These are phyloP conservation scores for Tephrocybe sp. DNA, from an alignment of 768 basidiomycete genomes.

Conservation along the genomic window DNA sequence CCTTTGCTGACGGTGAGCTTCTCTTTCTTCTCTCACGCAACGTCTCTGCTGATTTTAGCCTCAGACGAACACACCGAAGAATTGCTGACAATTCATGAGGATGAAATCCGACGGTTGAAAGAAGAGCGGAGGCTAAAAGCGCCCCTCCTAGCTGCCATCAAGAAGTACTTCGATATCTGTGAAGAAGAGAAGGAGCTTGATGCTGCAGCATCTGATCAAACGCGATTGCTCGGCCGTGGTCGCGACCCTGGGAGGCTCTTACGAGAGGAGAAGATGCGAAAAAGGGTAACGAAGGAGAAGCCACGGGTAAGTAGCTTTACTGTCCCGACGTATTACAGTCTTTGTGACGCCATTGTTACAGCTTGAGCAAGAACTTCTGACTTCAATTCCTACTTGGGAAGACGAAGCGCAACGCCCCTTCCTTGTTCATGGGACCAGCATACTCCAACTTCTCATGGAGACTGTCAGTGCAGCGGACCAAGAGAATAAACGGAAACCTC, in stretches of 20 bases:
- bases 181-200: conserved; percentile 88
- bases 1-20: conserved; percentile 74
- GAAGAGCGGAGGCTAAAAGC: conserved; percentile 80
- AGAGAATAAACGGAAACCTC: conserved; percentile 67
- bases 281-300: conserved; percentile 88
- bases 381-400: conserved; percentile 85
- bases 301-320: conserved; percentile 72
- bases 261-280: conserved; percentile 96
- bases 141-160: conserved; percentile 69
- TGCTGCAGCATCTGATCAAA: conserved; percentile 76
- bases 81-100: conserved; percentile 77
- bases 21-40: neutral
- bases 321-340: no score
- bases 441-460: conserved; percentile 76
- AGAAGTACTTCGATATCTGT: conserved; percentile 89
- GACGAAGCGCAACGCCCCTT: conserved; percentile 68
- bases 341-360: conserved; percentile 25
- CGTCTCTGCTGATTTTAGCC: conserved; percentile 2
- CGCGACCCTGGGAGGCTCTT: conserved; percentile 84
- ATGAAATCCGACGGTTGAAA: conserved; percentile 78
- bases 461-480: conserved; percentile 69
- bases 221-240: conserved; percentile 76
- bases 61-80: conserved; percentile 89
- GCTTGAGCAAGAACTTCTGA: conserved; percentile 87
- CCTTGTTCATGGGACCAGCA: conserved; percentile 80